Conservation (phyloP, 495 filamentous ascomycete genomes). For the Penicillium bialowiezense region DNA sequence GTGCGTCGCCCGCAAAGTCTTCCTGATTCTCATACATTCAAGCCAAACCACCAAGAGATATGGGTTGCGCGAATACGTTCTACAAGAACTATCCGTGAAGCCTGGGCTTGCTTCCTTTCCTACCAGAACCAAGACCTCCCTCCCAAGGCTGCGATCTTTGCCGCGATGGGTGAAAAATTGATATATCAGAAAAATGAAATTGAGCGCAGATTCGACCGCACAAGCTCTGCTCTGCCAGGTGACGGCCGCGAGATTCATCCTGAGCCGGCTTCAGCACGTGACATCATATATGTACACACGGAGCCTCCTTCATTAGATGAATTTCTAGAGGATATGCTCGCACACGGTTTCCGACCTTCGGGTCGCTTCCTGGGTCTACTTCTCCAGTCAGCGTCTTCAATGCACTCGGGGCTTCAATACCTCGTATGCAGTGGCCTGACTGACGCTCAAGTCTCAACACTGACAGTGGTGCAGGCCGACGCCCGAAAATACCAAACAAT, state of each 20-base stretch:
- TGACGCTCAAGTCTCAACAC: constrained; percentile 27
- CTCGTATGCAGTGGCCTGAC: constrained; percentile 36
- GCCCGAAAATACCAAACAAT: constrained; percentile 13
- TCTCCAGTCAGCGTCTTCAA: constrained; percentile 39
- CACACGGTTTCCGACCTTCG: constrained; percentile 41
- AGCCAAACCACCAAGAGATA: constrained; percentile 21
- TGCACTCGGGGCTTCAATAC: constrained; percentile 40
- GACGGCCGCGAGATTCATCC: constrained; percentile 58
- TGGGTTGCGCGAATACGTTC: constrained; percentile 64
- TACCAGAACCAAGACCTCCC: constrained; percentile 41
- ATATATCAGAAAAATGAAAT: constrained; percentile 36
- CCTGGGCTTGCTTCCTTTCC: constrained; percentile 66
- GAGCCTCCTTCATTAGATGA: constrained; percentile 54
- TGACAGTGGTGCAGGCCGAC: constrained; percentile 28
- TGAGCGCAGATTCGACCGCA: constrained; percentile 18
- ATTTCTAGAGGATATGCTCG: constrained; percentile 53
- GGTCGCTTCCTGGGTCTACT: constrained; percentile 46
- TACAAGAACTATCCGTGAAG: constrained; percentile 67
- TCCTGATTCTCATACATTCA: constrained; percentile 7
- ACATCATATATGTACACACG: constrained; percentile 55
- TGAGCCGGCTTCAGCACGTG: constrained; percentile 53
- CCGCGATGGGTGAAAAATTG: constrained; percentile 62
- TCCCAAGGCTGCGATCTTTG: constrained; percentile 42
- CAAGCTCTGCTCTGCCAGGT: constrained; percentile 48
- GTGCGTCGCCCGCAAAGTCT: constrained; percentile 22